Evolutionary conservation across 805 yeast genomes (phyloP).

Genomic region (Kazachstania taianensis): DNA sequence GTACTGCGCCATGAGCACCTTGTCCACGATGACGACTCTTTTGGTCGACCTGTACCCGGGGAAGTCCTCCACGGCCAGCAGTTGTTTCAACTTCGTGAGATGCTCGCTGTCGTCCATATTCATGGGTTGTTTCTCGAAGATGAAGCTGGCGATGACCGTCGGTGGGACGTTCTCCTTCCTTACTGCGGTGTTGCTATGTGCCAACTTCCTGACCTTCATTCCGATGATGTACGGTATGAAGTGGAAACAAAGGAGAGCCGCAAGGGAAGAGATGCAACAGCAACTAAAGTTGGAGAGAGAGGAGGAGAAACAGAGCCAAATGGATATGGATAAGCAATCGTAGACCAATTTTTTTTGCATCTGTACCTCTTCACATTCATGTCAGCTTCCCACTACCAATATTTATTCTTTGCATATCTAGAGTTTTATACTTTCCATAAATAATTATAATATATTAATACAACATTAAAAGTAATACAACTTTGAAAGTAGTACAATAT

Average conservation of each 20-base stretch:
- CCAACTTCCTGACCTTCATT: conserved; percentile 22
- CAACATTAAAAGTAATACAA: too few species aligned
- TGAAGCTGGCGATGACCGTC: conserved; percentile 46
- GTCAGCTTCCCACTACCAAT: too few species aligned
- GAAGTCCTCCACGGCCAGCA: conserved; percentile 61
- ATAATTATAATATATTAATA: too few species aligned
- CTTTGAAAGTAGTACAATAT: too few species aligned
- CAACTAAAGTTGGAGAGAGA: conserved; percentile 1
- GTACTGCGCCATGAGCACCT: conserved; percentile 43
- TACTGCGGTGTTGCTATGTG: conserved; percentile 38
- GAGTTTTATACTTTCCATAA: too few species aligned
- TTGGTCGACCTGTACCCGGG: conserved; percentile 65
- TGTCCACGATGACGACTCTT: conserved; percentile 51
- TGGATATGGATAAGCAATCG: background rate
- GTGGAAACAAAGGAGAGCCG: conserved; percentile 25
- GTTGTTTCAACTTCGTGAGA: conserved; percentile 60
- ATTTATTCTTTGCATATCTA: too few species aligned
- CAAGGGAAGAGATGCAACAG: conserved; percentile 11
- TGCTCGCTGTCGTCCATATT: conserved; percentile 62
- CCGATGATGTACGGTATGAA: conserved; percentile 31
- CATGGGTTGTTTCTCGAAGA: conserved; percentile 53
- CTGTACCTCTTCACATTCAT: background rate
- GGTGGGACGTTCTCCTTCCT: conserved; percentile 72
- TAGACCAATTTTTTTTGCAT: background rate
- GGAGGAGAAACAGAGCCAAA: too few species aligned